Conservation (phyloP, 768 basidiomycete genomes). For the Lentinula detonsa region DNA sequence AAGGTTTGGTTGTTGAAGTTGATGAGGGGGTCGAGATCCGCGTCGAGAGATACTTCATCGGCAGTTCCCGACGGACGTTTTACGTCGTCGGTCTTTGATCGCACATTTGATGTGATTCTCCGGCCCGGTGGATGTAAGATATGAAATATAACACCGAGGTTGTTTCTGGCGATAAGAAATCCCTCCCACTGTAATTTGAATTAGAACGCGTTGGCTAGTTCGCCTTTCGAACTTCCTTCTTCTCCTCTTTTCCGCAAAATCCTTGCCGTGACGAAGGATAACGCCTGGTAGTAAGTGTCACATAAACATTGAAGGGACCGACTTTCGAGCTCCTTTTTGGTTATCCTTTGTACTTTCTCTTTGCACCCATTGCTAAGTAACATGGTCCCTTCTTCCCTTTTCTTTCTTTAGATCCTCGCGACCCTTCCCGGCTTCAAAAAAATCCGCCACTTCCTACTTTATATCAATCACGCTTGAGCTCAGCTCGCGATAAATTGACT, state of each 20-base stretch:
- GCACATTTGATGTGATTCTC: not conserved
- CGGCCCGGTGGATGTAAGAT: not conserved
- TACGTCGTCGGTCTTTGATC: not conserved
- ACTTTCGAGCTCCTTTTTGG: conserved; percentile 21
- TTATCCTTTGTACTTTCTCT: not conserved
- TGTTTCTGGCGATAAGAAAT: not conserved
- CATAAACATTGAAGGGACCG: conserved; percentile 3
- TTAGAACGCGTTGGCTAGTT: not conserved
- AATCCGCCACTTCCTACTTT: conserved; percentile 34
- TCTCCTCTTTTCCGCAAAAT: conserved; percentile 24
- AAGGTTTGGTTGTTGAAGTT: too few relatives aligned
- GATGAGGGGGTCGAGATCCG: too few relatives aligned
- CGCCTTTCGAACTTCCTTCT: conserved; percentile 10
- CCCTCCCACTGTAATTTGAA: not conserved
- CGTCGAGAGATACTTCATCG: not conserved
- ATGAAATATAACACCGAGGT: not conserved
- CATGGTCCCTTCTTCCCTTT: not conserved
- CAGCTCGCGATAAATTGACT: conserved; percentile 44
- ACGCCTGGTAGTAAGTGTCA: conserved; percentile 37
- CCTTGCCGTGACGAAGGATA: conserved; percentile 41
- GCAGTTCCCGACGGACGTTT: not conserved
- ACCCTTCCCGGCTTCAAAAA: conserved; percentile 84
- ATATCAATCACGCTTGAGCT: conserved; percentile 57
- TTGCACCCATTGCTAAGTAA: not conserved
- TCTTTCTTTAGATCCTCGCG: conserved; percentile 64